phyloP scores from a whole-genome alignment of 805 yeast species.

The Kazachstania bromeliacearum region DNA sequence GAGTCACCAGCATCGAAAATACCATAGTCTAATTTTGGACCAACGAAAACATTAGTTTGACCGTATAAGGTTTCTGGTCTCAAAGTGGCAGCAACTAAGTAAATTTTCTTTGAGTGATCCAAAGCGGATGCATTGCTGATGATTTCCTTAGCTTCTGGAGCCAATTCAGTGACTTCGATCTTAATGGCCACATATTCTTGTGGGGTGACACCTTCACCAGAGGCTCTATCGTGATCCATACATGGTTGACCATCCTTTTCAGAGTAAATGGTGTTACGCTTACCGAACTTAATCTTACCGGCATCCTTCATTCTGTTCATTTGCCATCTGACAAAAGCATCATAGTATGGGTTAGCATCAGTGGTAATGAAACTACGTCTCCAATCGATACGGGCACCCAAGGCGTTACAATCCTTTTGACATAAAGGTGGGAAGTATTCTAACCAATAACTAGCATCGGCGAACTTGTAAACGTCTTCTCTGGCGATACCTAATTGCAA shows the following conservation, averaged over 20 bases:
- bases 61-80: constrained; percentile 99
- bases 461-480: constrained; percentile 77
- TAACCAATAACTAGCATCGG: constrained; percentile 90
- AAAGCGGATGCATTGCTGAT: constrained; percentile 28
- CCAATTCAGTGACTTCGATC: constrained; percentile 56
- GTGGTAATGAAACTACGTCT: constrained; percentile 93
- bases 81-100: constrained; percentile 89
- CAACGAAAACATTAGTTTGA: constrained; percentile 95
- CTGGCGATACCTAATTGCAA: constrained; percentile 80
- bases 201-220: constrained; percentile 95
- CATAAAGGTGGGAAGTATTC: constrained; percentile 85
- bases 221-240: constrained; percentile 96
- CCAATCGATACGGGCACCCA: constrained; percentile 97
- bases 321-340: constrained; percentile 93
- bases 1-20: constrained; percentile 73
- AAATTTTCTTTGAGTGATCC: constrained; percentile 52
- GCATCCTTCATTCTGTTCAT: constrained; percentile 75
- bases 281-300: constrained; percentile 95
- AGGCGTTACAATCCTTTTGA: constrained; percentile 61
- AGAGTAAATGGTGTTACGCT: constrained; percentile 93
- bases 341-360: constrained; percentile 90
- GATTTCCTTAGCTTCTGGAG: constrained; percentile 36
- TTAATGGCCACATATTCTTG: constrained; percentile 94
- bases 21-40: constrained; percentile 90
- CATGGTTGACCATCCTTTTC: constrained; percentile 98